Evolutionary conservation across 306 rosid genomes (phyloP).

Genomic region (Vigna reflexopilosa): DNA sequence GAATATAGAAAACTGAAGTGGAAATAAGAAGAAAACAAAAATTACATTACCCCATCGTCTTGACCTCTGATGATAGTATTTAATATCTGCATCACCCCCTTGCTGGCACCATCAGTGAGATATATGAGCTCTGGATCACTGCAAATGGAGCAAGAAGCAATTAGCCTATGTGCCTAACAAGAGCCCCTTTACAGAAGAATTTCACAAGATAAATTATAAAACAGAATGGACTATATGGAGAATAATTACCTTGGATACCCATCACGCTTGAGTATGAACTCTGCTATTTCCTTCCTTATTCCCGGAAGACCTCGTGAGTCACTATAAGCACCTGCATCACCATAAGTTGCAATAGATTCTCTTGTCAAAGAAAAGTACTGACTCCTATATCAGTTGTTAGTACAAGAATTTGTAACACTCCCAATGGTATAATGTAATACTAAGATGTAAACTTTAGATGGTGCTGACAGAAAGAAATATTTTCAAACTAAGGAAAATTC

Average conservation of each 20-base stretch:
- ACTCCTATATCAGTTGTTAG: constrained; percentile 20
- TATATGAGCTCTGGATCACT: constrained; percentile 94
- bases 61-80: constrained; percentile 79
- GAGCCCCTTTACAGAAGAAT: constrained; percentile 19
- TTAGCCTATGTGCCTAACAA: constrained; percentile 39
- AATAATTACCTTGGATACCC: constrained; percentile 88
- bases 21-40: neutral
- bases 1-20: constrained; percentile 23
- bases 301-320: constrained; percentile 97
- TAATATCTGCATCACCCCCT: constrained; percentile 98
- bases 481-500: constrained; percentile 36
- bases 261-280: constrained; percentile 90
- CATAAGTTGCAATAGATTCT: constrained; percentile 37
- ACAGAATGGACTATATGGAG: neutral
- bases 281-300: constrained; percentile 92
- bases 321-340: constrained; percentile 87
- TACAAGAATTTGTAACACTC: constrained; percentile 6
- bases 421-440: constrained; percentile 3
- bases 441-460: constrained; percentile 26
- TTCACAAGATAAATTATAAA: constrained; percentile 4
- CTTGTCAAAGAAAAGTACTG: constrained; percentile 24
- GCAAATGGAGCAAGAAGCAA: constrained; percentile 51
- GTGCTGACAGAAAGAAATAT: neutral
- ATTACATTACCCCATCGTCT: constrained; percentile 88
- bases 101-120: constrained; percentile 99